Conservation (phyloP, 768 basidiomycete genomes). For the Amanita pseudoporphyria region DNA sequence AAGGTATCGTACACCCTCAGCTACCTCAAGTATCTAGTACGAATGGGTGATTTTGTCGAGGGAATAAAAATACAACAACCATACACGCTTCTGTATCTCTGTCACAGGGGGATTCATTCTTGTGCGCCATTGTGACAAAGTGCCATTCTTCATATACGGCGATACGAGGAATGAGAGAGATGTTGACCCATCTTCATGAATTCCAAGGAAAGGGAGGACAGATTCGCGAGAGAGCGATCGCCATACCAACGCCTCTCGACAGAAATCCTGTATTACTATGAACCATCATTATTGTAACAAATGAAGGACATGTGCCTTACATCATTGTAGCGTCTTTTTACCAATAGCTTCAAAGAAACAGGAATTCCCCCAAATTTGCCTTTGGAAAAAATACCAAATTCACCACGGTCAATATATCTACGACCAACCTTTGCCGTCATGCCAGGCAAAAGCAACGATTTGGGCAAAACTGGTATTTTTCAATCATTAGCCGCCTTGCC, state of each 20-base stretch:
- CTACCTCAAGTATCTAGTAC: not conserved
- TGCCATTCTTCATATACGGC: not conserved
- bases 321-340: not conserved
- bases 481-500: not conserved
- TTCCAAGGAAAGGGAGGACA: not conserved
- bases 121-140: not conserved
- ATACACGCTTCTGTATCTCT: not conserved
- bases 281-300: not conserved
- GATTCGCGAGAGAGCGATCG: not conserved
- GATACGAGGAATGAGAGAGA: not conserved
- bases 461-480: not conserved
- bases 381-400: not conserved
- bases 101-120: not conserved
- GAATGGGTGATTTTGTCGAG: not conserved
- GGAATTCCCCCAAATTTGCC: not conserved
- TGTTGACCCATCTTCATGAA: not conserved
- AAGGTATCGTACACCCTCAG: not conserved
- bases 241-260: not conserved
- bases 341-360: not conserved
- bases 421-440: not conserved
- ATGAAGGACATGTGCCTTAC: not conserved
- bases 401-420: not conserved
- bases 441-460: not conserved
- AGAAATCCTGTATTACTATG: not conserved
- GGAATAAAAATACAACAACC: no score